Evolutionary conservation across 139 green algal genomes (phyloP), one percentile per base, ranked within the genome.

Genomic region (Micractinium conductrix): DNA sequence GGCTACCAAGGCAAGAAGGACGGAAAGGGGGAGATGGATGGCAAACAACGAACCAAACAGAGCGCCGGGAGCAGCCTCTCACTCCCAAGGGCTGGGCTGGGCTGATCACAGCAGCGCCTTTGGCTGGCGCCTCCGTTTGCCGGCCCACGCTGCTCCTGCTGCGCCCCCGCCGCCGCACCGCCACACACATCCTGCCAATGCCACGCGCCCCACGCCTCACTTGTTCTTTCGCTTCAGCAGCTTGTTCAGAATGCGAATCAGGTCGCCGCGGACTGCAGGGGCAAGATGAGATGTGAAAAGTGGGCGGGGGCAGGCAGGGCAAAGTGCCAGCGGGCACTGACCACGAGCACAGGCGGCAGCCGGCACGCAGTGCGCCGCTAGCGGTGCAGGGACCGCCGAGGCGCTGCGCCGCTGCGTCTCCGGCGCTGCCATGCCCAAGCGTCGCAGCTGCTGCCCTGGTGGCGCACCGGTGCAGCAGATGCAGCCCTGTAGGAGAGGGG

Each of bases 161-260:
- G n/a, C n/a, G n/a, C n/a, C n/a, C n/a, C n/a, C n/a, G n/a, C n/a
- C n/a, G n/a, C n/a, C n/a, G n/a, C n/a, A n/a, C 14, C 58, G 9
- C 14, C 24, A 26, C 55, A 65, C 55, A 26, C 55, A 65, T 19
- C 55, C 8, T 33, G 55, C 55, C 8, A 19, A 65, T 6, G 55
- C 8, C 8, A 65, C 4, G 4, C 4, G 26, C 55, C 8, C 4
- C 14, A 12, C 9, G 1, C 17, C 58, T 68, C 58, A 68, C n/a
- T 87, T 88, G 86, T 91, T 89, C 45, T 90, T 91, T 33, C 94
- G 89, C 88, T 95, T 93, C 2, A 95, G 84, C 68, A 98, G 91
- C 87, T 95, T 95, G 80, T 89, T 87, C 14, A 98, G 85, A 60
- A 95, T 95, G 38, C 92, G 86, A 53, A 98, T 95, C 30, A 98